A percentile compares a stretch with the other conserved stretches of the same genome.
phyloP scores from a whole-genome alignment of 2,329 filamentous ascomycete genomes.

The Cladophialophora exuberans region DNA sequence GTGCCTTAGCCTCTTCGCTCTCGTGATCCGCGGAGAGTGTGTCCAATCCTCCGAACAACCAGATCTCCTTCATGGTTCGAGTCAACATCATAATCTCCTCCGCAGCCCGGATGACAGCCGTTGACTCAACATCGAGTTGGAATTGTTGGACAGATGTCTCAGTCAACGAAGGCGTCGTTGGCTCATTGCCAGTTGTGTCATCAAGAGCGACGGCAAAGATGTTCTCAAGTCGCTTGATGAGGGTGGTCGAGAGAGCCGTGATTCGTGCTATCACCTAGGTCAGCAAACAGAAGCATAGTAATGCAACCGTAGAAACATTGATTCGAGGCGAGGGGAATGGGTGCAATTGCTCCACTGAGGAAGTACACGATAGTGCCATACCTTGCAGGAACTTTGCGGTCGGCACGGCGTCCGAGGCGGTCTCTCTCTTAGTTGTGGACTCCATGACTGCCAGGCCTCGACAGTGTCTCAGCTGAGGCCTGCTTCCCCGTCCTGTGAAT shows the following conservation, averaged over 20 bases:
- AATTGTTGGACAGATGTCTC: constrained; percentile 61
- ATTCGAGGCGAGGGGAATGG: neutral
- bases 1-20: constrained; percentile 42
- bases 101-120: constrained; percentile 61
- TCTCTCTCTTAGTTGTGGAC: constrained; percentile 14
- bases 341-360: neutral
- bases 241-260: constrained; percentile 26
- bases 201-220: constrained; percentile 29
- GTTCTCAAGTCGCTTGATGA: constrained; percentile 31
- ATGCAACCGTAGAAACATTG: neutral
- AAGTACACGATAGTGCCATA: constrained; percentile 7
- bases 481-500: neutral
- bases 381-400: constrained; percentile 29
- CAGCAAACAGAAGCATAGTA: constrained; percentile 4
- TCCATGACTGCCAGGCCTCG: constrained; percentile 14
- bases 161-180: constrained; percentile 40
- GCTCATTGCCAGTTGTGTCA: constrained; percentile 9
- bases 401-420: constrained; percentile 21
- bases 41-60: constrained; percentile 68
- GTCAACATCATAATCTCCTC: constrained; percentile 66
- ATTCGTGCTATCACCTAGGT: constrained; percentile 26
- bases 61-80: constrained; percentile 66
- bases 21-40: constrained; percentile 51
- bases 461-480: neutral
- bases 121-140: constrained; percentile 55